Evolutionary conservation across 208 protist genomes (phyloP), one percentile per base, ranked within the genome.

Genomic region (Trypanosoma congolense): DNA sequence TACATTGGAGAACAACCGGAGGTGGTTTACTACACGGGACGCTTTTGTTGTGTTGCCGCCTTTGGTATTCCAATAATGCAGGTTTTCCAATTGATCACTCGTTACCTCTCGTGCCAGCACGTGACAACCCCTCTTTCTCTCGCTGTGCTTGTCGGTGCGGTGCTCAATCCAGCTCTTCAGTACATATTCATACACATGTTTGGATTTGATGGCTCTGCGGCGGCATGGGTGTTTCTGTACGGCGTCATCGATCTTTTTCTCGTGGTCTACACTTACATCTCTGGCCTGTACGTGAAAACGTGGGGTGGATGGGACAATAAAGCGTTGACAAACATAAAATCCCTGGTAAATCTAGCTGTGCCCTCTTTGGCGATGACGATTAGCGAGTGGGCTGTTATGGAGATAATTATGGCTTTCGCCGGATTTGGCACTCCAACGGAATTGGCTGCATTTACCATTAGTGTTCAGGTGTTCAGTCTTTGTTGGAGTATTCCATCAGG

Each of bases 331-430:
- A 76, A 87, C 62, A 36, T 90, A 4, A 56, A 50, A 26, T 52
- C 41, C 28, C 66, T 93, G n/a, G 28, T 78, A 16, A 62, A 55
- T 35, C 71, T 93, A 36, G 86, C 86, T 31, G 31, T 90, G n/a
- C 86, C 86, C 12, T 93, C 86, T 0, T 86, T 93, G 80, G 82
- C 73, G 50, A 74, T 93, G 47, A 93, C 89, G 81, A 56, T 93
- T 46, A 87, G 81, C 44, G 80, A 93, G 66, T 93, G 86, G 86
- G 82, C 88, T 2, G 77, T 77, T 44, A 44, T 93, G 5, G 86
- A 93, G 58, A 60, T 93, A 28, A 87, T 89, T 61, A 67, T 62
- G 24, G 56, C 90, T 29, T 79, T 70, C 0, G 77, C 73, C 6
- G 82, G 82, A 30, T 90, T 87, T 65, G 77, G 77, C 16, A 33